phyloP scores from a whole-genome alignment of 176 grass and related monocot species.

The Bonia amplexicaulis region DNA sequence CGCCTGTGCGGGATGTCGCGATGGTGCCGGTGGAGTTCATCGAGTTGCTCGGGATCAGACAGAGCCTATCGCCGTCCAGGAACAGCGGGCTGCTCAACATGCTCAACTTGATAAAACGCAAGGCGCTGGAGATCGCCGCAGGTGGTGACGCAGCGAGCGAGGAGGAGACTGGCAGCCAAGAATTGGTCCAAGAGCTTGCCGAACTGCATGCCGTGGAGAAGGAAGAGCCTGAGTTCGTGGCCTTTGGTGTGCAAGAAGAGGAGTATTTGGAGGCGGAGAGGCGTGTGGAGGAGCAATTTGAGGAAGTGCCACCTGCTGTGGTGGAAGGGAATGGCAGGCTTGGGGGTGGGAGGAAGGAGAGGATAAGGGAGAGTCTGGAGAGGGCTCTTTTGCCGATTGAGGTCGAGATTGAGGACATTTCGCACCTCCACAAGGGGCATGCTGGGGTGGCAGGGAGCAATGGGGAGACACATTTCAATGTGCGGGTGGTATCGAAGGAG shows the following conservation, averaged over 20 bases:
- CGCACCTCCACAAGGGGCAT: constrained; percentile 68
- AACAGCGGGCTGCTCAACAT: constrained; percentile 91
- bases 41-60: constrained; percentile 65
- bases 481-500: constrained; percentile 66
- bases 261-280: not conserved
- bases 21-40: constrained; percentile 60
- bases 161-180: not conserved
- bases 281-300: not conserved
- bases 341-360: constrained; percentile 50
- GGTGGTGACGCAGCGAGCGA: not conserved
- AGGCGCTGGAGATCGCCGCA: constrained; percentile 57
- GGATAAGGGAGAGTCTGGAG: constrained; percentile 54
- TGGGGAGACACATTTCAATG: constrained; percentile 90
- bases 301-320: constrained; percentile 10
- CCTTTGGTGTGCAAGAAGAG: constrained; percentile 1
- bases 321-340: constrained; percentile 23
- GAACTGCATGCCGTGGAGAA: not conserved
- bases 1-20: constrained; percentile 45
- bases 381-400: constrained; percentile 41
- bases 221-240: constrained; percentile 32
- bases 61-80: constrained; percentile 70
- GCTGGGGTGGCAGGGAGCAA: constrained; percentile 53
- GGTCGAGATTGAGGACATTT: constrained; percentile 72
- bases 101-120: constrained; percentile 79
- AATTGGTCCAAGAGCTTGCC: not conserved